These are phyloP conservation scores for Sugiyamaella mastotermitis DNA, from an alignment of 805 yeast genomes.

Conservation along the genomic window DNA sequence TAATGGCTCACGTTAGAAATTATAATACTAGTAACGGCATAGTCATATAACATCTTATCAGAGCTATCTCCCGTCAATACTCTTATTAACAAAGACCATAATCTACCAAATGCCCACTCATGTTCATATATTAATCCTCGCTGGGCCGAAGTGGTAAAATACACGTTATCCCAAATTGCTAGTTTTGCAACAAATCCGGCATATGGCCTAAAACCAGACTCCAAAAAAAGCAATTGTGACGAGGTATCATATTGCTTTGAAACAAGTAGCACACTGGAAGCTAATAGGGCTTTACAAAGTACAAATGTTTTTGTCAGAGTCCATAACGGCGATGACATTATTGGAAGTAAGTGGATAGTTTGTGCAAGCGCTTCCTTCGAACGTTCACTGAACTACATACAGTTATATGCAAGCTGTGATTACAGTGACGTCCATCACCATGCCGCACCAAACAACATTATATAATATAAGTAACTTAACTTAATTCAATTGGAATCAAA, in stretches of 20 bases:
- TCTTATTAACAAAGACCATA: constrained; percentile 58
- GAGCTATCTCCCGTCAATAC: constrained; percentile 5
- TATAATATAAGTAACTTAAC: too few relatives aligned
- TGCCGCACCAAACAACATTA: too few relatives aligned
- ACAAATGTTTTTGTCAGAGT: constrained; percentile 10
- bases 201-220: background rate
- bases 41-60: constrained; percentile 19
- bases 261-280: constrained; percentile 33
- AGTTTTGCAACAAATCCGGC: constrained; percentile 30
- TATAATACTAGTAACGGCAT: constrained; percentile 42
- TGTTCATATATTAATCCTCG: constrained; percentile 63
- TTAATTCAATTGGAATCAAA: too few relatives aligned
- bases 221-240: constrained; percentile 32
- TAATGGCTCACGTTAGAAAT: constrained; percentile 51
- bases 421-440: too few relatives aligned
- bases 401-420: too few relatives aligned
- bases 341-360: too few relatives aligned
- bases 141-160: constrained; percentile 53
- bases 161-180: constrained; percentile 82
- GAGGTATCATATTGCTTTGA: constrained; percentile 48
- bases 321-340: background rate
- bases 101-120: constrained; percentile 80
- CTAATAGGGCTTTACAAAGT: constrained; percentile 25
- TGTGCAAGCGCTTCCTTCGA: too few relatives aligned
- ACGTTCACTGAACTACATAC: too few relatives aligned